These are phyloP conservation scores for Cutaneotrichosporon sp. DNA, from an alignment of 1,284 basidiomycete genomes.

Conservation along the genomic window DNA sequence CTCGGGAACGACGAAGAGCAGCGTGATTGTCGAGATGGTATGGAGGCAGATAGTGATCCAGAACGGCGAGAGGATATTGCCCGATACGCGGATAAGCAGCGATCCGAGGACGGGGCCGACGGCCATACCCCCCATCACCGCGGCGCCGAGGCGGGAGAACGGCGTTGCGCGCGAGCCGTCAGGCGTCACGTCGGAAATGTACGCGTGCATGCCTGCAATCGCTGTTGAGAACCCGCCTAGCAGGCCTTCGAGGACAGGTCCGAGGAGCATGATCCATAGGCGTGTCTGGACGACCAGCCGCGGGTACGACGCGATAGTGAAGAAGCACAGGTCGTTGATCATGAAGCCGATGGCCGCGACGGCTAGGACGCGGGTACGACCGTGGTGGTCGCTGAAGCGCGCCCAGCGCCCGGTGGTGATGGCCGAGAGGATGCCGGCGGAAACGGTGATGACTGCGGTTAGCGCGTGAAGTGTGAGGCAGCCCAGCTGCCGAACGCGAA, in stretches of 20 bases:
- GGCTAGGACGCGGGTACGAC: constrained; percentile 69
- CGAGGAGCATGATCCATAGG: constrained; percentile 68
- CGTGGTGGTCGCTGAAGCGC: constrained; percentile 68
- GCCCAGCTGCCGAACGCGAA: background rate
- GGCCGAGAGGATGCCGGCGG: constrained; percentile 73
- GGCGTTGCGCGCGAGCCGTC: constrained; percentile 72
- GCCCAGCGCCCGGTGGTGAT: constrained; percentile 87
- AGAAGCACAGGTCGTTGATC: constrained; percentile 69
- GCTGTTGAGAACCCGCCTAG: constrained; percentile 82
- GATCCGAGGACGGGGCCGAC: constrained; percentile 68
- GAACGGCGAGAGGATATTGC: constrained; percentile 63
- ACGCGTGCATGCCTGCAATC: constrained; percentile 71
- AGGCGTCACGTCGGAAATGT: constrained; percentile 74
- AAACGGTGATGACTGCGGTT: constrained; percentile 59
- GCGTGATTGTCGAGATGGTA: constrained; percentile 53
- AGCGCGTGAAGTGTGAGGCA: background rate
- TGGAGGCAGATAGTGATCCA: constrained; percentile 54
- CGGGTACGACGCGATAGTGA: constrained; percentile 67
- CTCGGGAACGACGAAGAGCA: constrained; percentile 67
- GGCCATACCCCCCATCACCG: constrained; percentile 59
- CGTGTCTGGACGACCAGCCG: constrained; percentile 57
- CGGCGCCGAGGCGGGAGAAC: constrained; percentile 65
- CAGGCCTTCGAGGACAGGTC: constrained; percentile 73
- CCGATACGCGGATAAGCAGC: constrained; percentile 60
- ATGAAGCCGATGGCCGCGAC: constrained; percentile 65